A percentile compares a stretch with the other conserved stretches of the same genome.
phyloP scores from a whole-genome alignment of 768 basidiomycete genomes.

The Sistotremastrum suecicum region DNA sequence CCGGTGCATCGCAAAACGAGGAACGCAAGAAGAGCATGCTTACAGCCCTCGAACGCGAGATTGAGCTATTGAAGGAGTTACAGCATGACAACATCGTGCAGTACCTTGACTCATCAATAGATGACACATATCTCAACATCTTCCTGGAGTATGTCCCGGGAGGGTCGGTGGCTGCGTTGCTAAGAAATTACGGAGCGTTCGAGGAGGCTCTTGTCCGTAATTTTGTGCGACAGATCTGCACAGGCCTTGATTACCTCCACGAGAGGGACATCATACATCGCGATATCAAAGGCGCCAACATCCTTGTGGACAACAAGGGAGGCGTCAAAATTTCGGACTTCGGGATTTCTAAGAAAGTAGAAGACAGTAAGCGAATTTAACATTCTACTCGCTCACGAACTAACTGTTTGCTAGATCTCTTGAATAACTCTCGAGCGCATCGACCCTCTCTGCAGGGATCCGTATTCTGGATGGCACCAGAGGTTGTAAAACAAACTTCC shows the following conservation, averaged over 20 bases:
- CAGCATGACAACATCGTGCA: slow-evolving; percentile 97
- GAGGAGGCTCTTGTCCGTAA: slow-evolving; percentile 86
- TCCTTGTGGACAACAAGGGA: slow-evolving; percentile 95
- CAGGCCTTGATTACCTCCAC: slow-evolving; percentile 82
- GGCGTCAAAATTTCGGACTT: slow-evolving; percentile 97
- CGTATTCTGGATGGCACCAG: slow-evolving; percentile 99
- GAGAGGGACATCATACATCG: slow-evolving; percentile 92
- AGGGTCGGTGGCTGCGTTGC: slow-evolving; percentile 79
- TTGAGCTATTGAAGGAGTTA: slow-evolving; percentile 81
- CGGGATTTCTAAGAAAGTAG: slow-evolving; percentile 94
- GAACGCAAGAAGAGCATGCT: slow-evolving; percentile 92
- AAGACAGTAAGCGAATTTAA: slow-evolving; percentile 59
- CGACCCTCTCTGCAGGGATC: slow-evolving; percentile 93
- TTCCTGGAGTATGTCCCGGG: slow-evolving; percentile 96
- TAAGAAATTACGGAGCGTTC: slow-evolving; percentile 88
- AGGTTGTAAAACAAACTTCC: slow-evolving; percentile 90
- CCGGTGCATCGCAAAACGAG: slow-evolving; percentile 71
- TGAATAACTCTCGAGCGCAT: slow-evolving; percentile 41
- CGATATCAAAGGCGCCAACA: slow-evolving; percentile 98
- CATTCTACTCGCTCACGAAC: neutral
- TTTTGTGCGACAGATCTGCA: slow-evolving; percentile 84
- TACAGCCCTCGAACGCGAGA: slow-evolving; percentile 82
- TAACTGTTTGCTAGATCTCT: slow-evolving; percentile 19
- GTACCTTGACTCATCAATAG: slow-evolving; percentile 92
- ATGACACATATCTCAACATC: slow-evolving; percentile 84